phyloP scores from a whole-genome alignment of 1,284 basidiomycete genomes.

The Apiotrichum brassicae region DNA sequence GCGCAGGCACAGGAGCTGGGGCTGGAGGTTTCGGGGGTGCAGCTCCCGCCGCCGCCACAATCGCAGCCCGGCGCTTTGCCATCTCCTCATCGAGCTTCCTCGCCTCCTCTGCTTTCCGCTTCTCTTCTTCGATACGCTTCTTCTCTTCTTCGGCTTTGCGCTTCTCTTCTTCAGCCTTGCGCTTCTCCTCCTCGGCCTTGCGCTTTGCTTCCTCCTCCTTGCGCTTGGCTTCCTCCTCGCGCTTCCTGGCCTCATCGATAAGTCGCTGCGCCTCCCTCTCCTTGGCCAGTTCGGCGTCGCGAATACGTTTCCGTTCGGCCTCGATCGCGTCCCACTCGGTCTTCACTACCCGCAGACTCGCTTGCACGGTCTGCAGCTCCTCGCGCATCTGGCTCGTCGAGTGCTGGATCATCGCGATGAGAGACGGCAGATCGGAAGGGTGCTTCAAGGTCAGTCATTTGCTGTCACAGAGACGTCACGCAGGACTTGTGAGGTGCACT shows the following conservation, averaged over 20 bases:
- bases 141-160: conserved; percentile 3
- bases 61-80: neutral
- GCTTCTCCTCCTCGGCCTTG: conserved; percentile 17
- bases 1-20: neutral
- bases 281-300: conserved; percentile 7
- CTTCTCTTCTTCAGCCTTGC: conserved; percentile 6
- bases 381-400: conserved; percentile 25
- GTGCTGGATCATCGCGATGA: conserved; percentile 28
- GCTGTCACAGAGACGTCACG: no score
- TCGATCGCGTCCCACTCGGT: conserved; percentile 18
- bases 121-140: neutral
- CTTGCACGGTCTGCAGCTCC: conserved; percentile 25
- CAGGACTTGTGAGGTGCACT: no score
- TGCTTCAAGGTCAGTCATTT: conserved; percentile 17
- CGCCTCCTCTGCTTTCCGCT: conserved; percentile 6
- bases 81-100: conserved; percentile 2
- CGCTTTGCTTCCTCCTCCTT: conserved; percentile 7
- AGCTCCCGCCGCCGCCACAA: neutral
- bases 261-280: conserved; percentile 3
- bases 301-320: conserved; percentile 9
- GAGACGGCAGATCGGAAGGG: conserved; percentile 27
- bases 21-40: neutral
- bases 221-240: conserved; percentile 15
- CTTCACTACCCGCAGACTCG: conserved; percentile 13
- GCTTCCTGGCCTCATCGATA: conserved; percentile 1